phyloP scores from a whole-genome alignment of 1,284 basidiomycete genomes.

The Cronartium quercuum region DNA sequence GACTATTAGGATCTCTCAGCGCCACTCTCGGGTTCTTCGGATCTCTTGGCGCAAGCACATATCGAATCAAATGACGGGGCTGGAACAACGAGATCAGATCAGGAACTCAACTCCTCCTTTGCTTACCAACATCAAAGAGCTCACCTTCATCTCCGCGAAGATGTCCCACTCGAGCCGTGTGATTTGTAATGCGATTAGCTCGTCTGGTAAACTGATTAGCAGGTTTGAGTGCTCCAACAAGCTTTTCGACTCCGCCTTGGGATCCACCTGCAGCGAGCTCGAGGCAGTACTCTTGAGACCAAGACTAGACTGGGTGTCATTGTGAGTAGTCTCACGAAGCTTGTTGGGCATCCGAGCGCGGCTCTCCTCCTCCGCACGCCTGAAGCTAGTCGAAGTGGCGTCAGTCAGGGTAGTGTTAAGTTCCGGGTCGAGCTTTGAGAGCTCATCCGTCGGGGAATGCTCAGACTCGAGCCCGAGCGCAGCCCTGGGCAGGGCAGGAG shows the following conservation, averaged over 20 bases:
- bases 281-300: constrained; percentile 4
- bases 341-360: too few species aligned
- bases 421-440: too few species aligned
- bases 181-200: constrained; percentile 45
- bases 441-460: too few species aligned
- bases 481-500: not conserved
- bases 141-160: constrained; percentile 40
- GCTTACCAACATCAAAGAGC: not conserved
- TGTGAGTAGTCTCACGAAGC: not conserved
- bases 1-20: constrained; percentile 41
- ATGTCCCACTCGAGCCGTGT: constrained; percentile 46
- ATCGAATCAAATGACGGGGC: constrained; percentile 47
- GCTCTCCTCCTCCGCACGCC: too few species aligned
- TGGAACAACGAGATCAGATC: constrained; percentile 11
- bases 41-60: constrained; percentile 44
- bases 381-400: too few species aligned
- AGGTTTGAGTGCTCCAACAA: constrained; percentile 11
- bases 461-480: too few species aligned
- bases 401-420: too few species aligned
- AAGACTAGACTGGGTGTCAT: not conserved
- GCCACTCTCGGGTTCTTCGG: constrained; percentile 43
- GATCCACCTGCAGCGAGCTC: not conserved
- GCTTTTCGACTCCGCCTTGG: not conserved
- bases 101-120: not conserved
- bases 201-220: constrained; percentile 31